Evolutionary conservation across 1,139 yeast genomes (phyloP).

Genomic region (Sugiyamaella castrensis): DNA sequence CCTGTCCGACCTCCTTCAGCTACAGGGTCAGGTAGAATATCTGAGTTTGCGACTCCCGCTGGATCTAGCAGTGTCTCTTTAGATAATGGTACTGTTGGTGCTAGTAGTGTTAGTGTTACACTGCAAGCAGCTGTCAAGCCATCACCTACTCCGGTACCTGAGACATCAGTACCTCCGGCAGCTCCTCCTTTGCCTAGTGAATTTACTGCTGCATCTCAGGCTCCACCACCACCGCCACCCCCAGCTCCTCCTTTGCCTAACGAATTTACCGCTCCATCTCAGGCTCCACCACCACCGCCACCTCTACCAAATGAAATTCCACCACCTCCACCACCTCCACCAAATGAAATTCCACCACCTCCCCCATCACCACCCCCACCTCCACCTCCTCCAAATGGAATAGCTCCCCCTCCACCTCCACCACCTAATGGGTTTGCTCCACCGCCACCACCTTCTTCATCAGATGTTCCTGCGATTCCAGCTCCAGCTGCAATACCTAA

Average conservation of each 20-base stretch:
- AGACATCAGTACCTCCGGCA: constrained; percentile 3
- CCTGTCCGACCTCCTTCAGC: constrained; percentile 27
- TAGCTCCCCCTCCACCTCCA: constrained; percentile 38
- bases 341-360: constrained; percentile 12
- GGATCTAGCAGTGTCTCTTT: constrained; percentile 17
- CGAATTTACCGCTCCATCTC: constrained; percentile 19
- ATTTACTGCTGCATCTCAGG: constrained; percentile 18
- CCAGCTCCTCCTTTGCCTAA: constrained; percentile 23
- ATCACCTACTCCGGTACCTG: constrained; percentile 2
- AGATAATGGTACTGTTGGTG: constrained; percentile 13
- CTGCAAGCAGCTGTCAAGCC: no score
- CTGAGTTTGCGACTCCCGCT: constrained; percentile 15
- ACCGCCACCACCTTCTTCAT: constrained; percentile 30
- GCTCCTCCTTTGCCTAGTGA: constrained; percentile 23
- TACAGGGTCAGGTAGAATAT: constrained; percentile 19
- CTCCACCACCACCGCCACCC: constrained; percentile 25
- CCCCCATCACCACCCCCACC: constrained; percentile 26
- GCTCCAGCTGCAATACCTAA: constrained; percentile 40
- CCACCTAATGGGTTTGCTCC: constrained; percentile 35
- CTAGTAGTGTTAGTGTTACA: no score
- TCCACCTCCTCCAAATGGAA: constrained; percentile 27
- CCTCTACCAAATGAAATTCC: constrained; percentile 22
- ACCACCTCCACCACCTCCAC: constrained; percentile 31
- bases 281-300: constrained; percentile 22
- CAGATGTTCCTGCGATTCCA: constrained; percentile 30